Evolutionary conservation across 306 rosid genomes (phyloP).

Genomic region (Vachellia collinsii): DNA sequence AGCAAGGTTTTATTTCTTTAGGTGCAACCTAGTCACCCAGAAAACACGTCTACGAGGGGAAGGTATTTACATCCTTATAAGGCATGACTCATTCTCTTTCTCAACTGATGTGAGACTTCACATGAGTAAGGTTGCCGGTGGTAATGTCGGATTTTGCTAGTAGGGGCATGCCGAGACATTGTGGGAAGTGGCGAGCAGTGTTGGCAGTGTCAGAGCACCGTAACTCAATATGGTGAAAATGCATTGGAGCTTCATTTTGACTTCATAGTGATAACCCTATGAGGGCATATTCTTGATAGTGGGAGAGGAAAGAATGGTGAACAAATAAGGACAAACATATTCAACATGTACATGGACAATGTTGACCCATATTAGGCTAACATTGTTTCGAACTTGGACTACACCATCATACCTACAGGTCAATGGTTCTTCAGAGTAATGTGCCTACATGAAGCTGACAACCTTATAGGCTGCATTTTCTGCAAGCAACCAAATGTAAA

Average conservation of each 20-base stretch:
- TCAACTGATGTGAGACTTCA: no score
- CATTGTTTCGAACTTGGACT: slow-evolving; percentile 57
- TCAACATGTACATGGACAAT: slow-evolving; percentile 63
- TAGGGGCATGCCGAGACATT: no score
- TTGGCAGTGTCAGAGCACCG: no score
- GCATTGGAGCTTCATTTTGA: neutral
- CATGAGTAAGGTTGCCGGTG: no score
- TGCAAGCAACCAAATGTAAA: slow-evolving; percentile 17
- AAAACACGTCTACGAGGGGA: no score
- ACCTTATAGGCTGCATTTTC: slow-evolving; percentile 9
- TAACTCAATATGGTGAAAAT: no score
- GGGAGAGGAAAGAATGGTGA: slow-evolving; percentile 65
- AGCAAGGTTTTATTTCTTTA: no score
- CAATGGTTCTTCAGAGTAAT: slow-evolving; percentile 83
- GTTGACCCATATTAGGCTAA: slow-evolving; percentile 58
- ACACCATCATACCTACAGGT: slow-evolving; percentile 62
- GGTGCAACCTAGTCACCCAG: no score
- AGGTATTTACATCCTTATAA: no score
- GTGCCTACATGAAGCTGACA: slow-evolving; percentile 32
- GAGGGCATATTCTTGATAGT: slow-evolving; percentile 74
- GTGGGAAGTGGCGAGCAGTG: no score
- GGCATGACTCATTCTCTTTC: no score
- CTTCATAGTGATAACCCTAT: slow-evolving; percentile 63
- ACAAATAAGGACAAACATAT: slow-evolving; percentile 61
- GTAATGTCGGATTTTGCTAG: no score